Evolutionary conservation across 495 filamentous ascomycete genomes (phyloP), one percentile per base, ranked within the genome.

Genomic region (Penicillium parvum): DNA sequence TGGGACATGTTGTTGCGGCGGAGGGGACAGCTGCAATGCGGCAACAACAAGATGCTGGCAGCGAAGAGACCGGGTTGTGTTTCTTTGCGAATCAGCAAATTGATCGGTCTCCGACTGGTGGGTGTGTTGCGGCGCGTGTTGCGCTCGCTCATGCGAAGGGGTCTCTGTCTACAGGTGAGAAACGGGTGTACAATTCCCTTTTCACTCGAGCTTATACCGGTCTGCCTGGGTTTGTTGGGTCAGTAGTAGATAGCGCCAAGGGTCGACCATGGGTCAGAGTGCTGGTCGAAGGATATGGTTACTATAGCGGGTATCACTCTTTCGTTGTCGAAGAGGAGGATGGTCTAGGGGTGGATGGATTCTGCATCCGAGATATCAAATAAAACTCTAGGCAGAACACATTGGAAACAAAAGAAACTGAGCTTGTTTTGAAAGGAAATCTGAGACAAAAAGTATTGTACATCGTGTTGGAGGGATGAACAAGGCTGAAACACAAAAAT

Each of bases 381-480:
- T n/a, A n/a, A n/a, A n/a, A n/a, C n/a, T n/a, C n/a, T n/a, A n/a
- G n/a, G n/a, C n/a, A n/a, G n/a, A n/a, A n/a, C n/a, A n/a, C n/a
- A 17, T 42, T 38, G 39, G 9, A 46, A 39, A 60, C 43, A 57
- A 54, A 49, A 12, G 36, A 49, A 57, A 52, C 37, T 49, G 49
- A 55, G 54, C 52, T 40, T 65, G 55, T 58, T 58, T 48, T 51
- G 38, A 29, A 49, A 43, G 47, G 52, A 57, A 59, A 64, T 62
- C 45, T 39, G 45, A 60, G 53, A 63, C 49, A 55, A 61, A n/a
- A n/a, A 63, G 48, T 64, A 60, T 60, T 60, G 57, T 60, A 60
- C 57, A 60, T 60, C 57, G 32, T 47, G 32, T 47, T 45, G 26
- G 21, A 45, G 50, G 53, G 57, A 60, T 60, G 57, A 42, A 60